Conservation (phyloP, 2,329 filamentous ascomycete species). For the Aspergillus latus region DNA sequence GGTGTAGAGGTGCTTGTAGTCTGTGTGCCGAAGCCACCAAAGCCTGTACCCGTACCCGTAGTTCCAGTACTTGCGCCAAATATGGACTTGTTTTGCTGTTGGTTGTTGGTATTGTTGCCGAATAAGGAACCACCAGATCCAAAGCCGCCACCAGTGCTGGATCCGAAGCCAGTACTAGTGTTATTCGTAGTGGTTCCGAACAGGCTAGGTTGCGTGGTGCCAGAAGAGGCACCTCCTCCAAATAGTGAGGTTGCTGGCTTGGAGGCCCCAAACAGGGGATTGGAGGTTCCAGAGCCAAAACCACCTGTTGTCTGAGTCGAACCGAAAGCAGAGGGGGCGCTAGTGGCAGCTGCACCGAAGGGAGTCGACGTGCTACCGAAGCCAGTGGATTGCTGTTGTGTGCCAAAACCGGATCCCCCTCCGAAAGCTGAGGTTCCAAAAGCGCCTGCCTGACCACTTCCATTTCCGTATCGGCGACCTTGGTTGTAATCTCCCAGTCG, state of each 20-base stretch:
- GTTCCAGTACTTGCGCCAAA: conserved; percentile 29
- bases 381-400: conserved; percentile 42
- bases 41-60: conserved; percentile 29
- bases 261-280: conserved; percentile 45
- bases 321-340: conserved; percentile 46
- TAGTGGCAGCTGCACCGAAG: conserved; percentile 38
- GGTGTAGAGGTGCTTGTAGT: conserved; percentile 40
- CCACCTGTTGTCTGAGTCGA: conserved; percentile 40
- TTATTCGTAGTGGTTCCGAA: conserved; percentile 33
- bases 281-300: conserved; percentile 36
- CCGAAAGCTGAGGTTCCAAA: conserved; percentile 72
- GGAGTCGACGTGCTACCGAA: conserved; percentile 48
- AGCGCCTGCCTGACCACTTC: conserved; percentile 74
- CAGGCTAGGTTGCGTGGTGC: conserved; percentile 36
- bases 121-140: conserved; percentile 44
- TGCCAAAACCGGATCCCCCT: conserved; percentile 45
- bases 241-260: conserved; percentile 45
- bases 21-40: conserved; percentile 42
- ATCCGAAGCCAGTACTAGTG: conserved; percentile 31
- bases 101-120: conserved; percentile 38
- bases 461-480: conserved; percentile 79
- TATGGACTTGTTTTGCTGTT: conserved; percentile 34
- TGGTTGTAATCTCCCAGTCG: conserved; percentile 84
- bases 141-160: conserved; percentile 31
- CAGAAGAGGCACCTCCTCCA: conserved; percentile 30